A percentile compares a stretch with the other conserved stretches of the same genome.
These are phyloP conservation scores for Ruellia speciosa DNA, from an alignment of 305 asterid genomes.

Conservation along the genomic window DNA sequence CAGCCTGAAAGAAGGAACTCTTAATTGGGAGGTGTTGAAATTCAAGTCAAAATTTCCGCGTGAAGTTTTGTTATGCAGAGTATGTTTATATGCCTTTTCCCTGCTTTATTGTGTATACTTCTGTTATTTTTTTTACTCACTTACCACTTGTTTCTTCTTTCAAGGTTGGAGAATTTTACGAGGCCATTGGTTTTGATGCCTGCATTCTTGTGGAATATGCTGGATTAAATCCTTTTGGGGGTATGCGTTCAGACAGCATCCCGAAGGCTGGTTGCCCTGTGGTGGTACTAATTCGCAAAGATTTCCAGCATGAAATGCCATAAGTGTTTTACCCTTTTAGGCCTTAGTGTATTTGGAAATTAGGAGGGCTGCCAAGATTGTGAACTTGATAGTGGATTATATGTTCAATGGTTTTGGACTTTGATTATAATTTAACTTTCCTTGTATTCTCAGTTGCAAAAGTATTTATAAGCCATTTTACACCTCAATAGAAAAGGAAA, in stretches of 20 bases:
- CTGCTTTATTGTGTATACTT: constrained; percentile 15
- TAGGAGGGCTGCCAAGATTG: not conserved
- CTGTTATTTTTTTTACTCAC: constrained; percentile 16
- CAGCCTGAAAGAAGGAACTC: constrained; percentile 94
- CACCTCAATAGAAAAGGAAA: not conserved
- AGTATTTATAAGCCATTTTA: constrained; percentile 3
- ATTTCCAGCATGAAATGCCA: not conserved
- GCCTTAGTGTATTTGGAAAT: not conserved
- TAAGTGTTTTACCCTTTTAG: not conserved
- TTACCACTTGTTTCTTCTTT: constrained; percentile 17
- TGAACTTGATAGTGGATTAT: not conserved
- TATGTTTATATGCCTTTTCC: constrained; percentile 29
- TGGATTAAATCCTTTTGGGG: constrained; percentile 98
- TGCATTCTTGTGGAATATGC: constrained; percentile 97
- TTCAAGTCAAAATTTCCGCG: constrained; percentile 93
- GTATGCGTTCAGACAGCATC: constrained; percentile 77
- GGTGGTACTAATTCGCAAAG: constrained; percentile 44
- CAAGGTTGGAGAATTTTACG: constrained; percentile 96
- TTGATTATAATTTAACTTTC: not conserved
- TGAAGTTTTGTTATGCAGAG: constrained; percentile 92
- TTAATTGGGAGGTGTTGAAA: constrained; percentile 83
- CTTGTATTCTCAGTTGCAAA: not conserved
- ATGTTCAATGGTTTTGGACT: not conserved
- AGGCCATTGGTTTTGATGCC: constrained; percentile 93
- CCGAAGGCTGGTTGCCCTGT: constrained; percentile 99